Evolutionary conservation across 164 flowering plant species (phyloP), one percentile per base, ranked within the genome.

Genomic region (Saururus chinensis): DNA sequence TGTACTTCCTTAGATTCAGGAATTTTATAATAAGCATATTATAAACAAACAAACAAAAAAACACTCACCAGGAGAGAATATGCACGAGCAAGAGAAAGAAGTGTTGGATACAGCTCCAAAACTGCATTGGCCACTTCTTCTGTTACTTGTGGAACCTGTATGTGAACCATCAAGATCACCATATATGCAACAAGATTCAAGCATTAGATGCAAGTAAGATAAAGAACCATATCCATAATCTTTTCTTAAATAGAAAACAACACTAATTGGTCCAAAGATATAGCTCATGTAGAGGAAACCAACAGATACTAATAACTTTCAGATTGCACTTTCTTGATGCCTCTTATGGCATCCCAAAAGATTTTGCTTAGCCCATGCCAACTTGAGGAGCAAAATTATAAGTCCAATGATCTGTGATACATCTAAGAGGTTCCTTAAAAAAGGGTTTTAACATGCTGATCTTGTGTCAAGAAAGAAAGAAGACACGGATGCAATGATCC

Each of bases 71-170:
- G 87, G 66, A 64, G 77, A 69, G 89, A 77, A 70, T 89, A 92
- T 19, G 98, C 98, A 55, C 45, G 76, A 62, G 92, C 96, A 70
- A 92, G 96, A 41, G 95, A 88, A 22, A 80, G 9, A 30, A 86
- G 62, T 55, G 98, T 92, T 21, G 97, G 97, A 68, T 88, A 86
- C 76, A 88, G 52, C 68, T 86, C 87, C 56, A 86, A 54, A 73
- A 89, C 92, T 61, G 92, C 83, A 51, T 84, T 63, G 26, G 95
- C 98, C 73, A 81, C 65, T 51, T 88, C 90, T 76, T 93, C 98
- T 9, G 97, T 93, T 41, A 93, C 98, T 21, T 81, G 95, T 40
- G 97, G 84, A 58, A 93, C 92, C 97, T 93, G 89, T 66, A 79
- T 16, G 19, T 56, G 24, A 64, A 45, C 12, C 22, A 62, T 62